Percentiles rank a stretch among this genome's conserved stretches.
Conservation (phyloP, 352 stramenopile genomes). For the Globisporangium barbulae region DNA sequence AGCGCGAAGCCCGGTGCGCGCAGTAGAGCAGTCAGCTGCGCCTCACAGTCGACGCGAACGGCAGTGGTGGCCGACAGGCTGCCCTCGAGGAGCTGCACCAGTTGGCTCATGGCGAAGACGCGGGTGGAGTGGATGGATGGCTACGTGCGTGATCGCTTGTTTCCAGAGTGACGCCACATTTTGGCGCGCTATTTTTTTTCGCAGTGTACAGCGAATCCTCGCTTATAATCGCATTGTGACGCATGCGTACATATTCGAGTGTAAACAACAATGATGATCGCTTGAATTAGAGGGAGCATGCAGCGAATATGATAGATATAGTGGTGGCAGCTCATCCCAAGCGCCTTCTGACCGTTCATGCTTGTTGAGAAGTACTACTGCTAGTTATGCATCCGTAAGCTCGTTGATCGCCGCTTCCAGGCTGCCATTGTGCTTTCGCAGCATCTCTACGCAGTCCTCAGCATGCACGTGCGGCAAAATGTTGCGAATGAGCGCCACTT, state of each 20-base stretch:
- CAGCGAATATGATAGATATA: no score
- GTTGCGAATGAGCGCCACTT: constrained; percentile 45
- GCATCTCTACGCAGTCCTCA: constrained; percentile 38
- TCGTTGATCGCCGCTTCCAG: constrained; percentile 56
- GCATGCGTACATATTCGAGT: no score
- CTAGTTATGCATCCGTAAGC: constrained; percentile 51
- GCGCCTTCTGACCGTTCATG: no score
- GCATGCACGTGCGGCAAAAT: constrained; percentile 54
- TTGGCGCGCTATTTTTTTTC: no score
- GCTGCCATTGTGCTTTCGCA: constrained; percentile 54
- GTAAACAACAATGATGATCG: no score
- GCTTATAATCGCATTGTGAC: no score
- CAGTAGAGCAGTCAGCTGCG: constrained; percentile 61
- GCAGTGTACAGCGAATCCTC: no score
- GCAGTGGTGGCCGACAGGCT: constrained; percentile 43
- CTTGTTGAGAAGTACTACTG: no score
- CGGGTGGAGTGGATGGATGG: background rate
- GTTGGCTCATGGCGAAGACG: constrained; percentile 9
- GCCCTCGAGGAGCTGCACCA: constrained; percentile 41
- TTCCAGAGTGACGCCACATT: no score
- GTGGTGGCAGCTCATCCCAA: no score
- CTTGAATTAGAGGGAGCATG: no score
- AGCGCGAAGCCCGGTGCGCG: constrained; percentile 59
- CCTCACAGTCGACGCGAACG: constrained; percentile 56
- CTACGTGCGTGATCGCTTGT: no score